Conservation (phyloP, 2,329 filamentous ascomycete genomes). For the Alternaria sp. region DNA sequence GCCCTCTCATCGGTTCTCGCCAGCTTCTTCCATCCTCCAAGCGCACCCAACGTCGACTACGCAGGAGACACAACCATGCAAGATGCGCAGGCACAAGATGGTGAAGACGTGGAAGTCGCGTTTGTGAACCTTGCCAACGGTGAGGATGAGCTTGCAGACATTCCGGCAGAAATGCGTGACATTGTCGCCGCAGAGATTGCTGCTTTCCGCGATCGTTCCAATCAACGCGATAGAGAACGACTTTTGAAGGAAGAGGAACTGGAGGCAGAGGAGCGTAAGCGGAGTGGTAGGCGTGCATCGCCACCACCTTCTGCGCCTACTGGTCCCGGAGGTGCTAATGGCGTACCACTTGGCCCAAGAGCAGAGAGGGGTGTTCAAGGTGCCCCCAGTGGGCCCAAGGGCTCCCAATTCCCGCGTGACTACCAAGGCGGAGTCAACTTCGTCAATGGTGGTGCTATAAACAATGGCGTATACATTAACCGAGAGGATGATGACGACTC, state of each 20-base stretch:
- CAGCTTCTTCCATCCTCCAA: conserved; percentile 74
- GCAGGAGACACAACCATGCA: conserved; percentile 77
- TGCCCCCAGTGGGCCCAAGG: conserved; percentile 77
- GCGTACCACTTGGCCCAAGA: conserved; percentile 78
- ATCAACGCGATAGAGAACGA: conserved; percentile 85
- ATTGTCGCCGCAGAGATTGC: conserved; percentile 94
- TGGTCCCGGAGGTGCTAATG: conserved; percentile 73
- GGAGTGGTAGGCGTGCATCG: conserved; percentile 75
- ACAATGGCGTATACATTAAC: conserved; percentile 63
- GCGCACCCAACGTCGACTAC: conserved; percentile 57
- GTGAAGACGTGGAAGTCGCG: conserved; percentile 78
- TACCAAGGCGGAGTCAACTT: conserved; percentile 83
- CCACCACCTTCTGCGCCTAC: conserved; percentile 65
- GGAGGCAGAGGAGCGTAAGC: conserved; percentile 82
- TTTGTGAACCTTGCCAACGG: conserved; percentile 78
- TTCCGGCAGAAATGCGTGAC: conserved; percentile 94
- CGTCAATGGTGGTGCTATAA: conserved; percentile 78
- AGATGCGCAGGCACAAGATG: conserved; percentile 63
- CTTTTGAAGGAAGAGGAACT: conserved; percentile 90
- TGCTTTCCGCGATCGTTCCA: conserved; percentile 92
- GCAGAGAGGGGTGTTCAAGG: conserved; percentile 71
- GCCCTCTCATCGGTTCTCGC: conserved; percentile 74
- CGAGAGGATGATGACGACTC: conserved; percentile 87
- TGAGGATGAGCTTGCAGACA: conserved; percentile 94
- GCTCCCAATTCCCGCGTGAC: conserved; percentile 72